Base-by-base conservation (phyloP, 2,329 filamentous ascomycete species). In the Ceratocystis papillata region DNA sequence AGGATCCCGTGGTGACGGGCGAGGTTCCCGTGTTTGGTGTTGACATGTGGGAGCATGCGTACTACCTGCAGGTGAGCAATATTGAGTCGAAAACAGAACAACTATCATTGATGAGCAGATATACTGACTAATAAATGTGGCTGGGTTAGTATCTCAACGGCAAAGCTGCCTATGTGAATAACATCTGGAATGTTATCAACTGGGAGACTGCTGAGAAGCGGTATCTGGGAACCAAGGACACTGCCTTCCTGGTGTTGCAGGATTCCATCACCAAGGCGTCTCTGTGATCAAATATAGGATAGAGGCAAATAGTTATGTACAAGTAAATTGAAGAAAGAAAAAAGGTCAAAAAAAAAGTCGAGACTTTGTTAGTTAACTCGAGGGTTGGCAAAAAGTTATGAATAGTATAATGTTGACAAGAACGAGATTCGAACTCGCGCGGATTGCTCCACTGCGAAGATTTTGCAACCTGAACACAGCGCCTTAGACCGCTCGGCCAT, bases 21-120 rank as follows among this genome's bases (percentile, higher is more conserved):
- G 80, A 83, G n/a, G 46, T 62, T n/a, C 87, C 87, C 7, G 77
- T 96, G 22, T 80, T 91, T 53, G 90, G 89, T 0, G 80, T 96
- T 1, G 90, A 96, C 74, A 93, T 95, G 84, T 95, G 90, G 90
- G 90, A 96, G 78, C 90, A 96, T 77, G 90, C 90, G 0, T 96
- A 95, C 74, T 96, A 96, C 73, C 77, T 95, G 20, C 89, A 90
- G 80, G 84, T 86, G 68, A 70, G 77, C 72, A 44, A 44, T n/a
- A 60, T 37, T 33, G 55, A 59, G 55, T 2, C 55, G n/a, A n/a
- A 37, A 59, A 17, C 25, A n/a, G 4, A 59, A 3, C 12, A 17
- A 17, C 45, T n/a, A 15, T n/a, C 20, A 62, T n/a, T 48, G 17
- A 48, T 30, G 17, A 41, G 37, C 12, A 41, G 15, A n/a, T 59